Conservation (phyloP, 768 basidiomycete genomes). For the Glaciozyma martinii region DNA sequence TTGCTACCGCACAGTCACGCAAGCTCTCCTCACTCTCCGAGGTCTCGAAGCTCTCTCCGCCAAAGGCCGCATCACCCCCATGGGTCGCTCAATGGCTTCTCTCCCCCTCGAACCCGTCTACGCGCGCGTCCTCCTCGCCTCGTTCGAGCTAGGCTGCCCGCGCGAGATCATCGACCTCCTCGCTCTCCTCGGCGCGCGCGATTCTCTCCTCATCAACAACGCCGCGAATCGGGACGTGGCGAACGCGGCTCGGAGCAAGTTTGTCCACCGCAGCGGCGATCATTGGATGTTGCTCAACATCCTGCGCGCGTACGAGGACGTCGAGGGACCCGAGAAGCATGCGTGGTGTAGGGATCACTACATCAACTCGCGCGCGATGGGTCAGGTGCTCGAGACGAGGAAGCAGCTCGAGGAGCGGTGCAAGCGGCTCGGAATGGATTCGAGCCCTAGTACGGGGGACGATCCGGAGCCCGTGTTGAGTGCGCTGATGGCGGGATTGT, state of each 20-base stretch:
- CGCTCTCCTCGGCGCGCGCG: slow-evolving; percentile 61
- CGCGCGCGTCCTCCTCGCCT: slow-evolving; percentile 69
- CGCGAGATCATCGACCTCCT: slow-evolving; percentile 74
- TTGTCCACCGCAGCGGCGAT: slow-evolving; percentile 76
- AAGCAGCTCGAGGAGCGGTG: slow-evolving; percentile 67
- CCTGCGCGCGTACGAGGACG: slow-evolving; percentile 67
- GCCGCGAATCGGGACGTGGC: slow-evolving; percentile 55
- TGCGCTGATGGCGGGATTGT: slow-evolving; percentile 65
- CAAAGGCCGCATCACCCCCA: slow-evolving; percentile 54
- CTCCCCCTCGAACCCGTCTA: slow-evolving; percentile 85
- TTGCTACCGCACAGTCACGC: slow-evolving; percentile 21
- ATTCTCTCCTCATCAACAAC: slow-evolving; percentile 38
- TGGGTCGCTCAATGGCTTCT: slow-evolving; percentile 75
- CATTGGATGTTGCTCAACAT: slow-evolving; percentile 83
- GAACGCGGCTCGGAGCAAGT: slow-evolving; percentile 59
- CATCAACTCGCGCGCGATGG: slow-evolving; percentile 69
- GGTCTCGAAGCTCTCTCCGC: slow-evolving; percentile 69
- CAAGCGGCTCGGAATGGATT: slow-evolving; percentile 52
- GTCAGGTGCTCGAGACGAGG: slow-evolving; percentile 67
- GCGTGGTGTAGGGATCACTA: slow-evolving; percentile 81
- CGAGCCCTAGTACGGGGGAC: slow-evolving; percentile 45
- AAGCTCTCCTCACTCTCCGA: slow-evolving; percentile 49
- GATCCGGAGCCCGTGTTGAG: slow-evolving; percentile 60
- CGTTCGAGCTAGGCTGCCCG: slow-evolving; percentile 62
- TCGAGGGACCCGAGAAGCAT: slow-evolving; percentile 28